Evolutionary conservation across 306 rosid species (phyloP).

Genomic region (Sophora flavescens): DNA sequence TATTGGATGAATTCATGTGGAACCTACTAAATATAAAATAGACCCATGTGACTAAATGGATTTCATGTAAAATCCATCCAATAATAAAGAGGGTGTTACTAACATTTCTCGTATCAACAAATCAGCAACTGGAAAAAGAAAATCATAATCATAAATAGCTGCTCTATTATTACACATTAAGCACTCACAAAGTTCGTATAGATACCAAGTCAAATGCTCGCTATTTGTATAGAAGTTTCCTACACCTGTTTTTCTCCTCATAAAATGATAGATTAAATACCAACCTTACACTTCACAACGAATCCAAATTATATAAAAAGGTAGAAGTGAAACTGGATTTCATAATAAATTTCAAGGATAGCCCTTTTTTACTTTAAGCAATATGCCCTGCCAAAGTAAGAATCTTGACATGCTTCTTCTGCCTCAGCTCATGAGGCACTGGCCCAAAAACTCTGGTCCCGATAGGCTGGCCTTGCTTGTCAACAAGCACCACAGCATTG

Average conservation of each 20-base stretch:
- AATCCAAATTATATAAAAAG: background rate
- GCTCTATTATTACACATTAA: background rate
- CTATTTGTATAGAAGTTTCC: background rate
- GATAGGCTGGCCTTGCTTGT: constrained; percentile 93
- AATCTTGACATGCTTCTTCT: constrained; percentile 90
- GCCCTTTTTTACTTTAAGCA: constrained; percentile 54
- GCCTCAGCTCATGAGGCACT: constrained; percentile 86
- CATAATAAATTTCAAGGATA: constrained; percentile 28
- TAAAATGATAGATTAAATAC: background rate
- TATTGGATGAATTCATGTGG: too few species aligned
- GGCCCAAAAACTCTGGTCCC: constrained; percentile 97
- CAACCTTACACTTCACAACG: background rate
- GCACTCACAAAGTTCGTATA: background rate
- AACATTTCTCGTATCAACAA: background rate
- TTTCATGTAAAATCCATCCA: too few species aligned
- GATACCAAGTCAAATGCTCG: constrained; percentile 12
- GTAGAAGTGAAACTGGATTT: constrained; percentile 11
- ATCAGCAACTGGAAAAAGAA: background rate
- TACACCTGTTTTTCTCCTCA: constrained; percentile 23
- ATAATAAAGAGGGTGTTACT: too few species aligned
- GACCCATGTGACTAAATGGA: too few species aligned
- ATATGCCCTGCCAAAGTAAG: constrained; percentile 87
- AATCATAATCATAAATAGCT: background rate
- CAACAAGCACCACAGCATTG: constrained; percentile 86
- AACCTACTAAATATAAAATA: too few species aligned